Conservation (phyloP, 1,284 basidiomycete species). For the Exsudoporus floridanus region DNA sequence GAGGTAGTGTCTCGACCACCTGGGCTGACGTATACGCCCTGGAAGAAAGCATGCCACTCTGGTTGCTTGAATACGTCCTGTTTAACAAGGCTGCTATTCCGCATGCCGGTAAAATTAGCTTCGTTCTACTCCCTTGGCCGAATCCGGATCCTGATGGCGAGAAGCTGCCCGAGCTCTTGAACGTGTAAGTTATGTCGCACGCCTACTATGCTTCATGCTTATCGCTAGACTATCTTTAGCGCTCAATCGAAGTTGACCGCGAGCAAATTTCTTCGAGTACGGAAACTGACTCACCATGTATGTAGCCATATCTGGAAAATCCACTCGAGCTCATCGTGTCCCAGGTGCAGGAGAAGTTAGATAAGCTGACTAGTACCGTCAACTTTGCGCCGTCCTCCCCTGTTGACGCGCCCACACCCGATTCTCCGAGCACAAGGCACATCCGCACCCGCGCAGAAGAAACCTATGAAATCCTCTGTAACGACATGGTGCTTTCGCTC, state of each 20-base stretch:
- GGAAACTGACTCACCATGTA: slow-evolving; percentile 84
- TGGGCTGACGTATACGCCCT: slow-evolving; percentile 65
- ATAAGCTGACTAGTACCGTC: slow-evolving; percentile 45
- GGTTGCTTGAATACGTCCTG: slow-evolving; percentile 88
- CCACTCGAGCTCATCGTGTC: slow-evolving; percentile 10
- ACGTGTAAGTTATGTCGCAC: slow-evolving; percentile 31
- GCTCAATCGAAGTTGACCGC: slow-evolving; percentile 87
- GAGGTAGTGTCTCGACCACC: slow-evolving; percentile 66
- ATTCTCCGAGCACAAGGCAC: slow-evolving; percentile 21
- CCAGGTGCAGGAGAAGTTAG: slow-evolving; percentile 86
- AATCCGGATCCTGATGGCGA: slow-evolving; percentile 54
- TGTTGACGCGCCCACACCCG: slow-evolving; percentile 43
- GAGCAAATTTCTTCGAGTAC: slow-evolving; percentile 79
- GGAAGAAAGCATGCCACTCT: slow-evolving; percentile 81
- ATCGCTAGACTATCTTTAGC: slow-evolving; percentile 33
- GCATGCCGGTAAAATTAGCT: slow-evolving; percentile 74
- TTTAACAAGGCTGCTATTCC: slow-evolving; percentile 57
- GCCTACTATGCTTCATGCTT: slow-evolving; percentile 7
- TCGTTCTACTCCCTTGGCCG: slow-evolving; percentile 81
- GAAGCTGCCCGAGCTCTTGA: slow-evolving; percentile 71
- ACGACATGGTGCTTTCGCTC: slow-evolving; percentile 74
- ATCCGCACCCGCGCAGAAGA: slow-evolving; percentile 60
- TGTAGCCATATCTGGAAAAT: slow-evolving; percentile 27
- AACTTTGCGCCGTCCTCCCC: slow-evolving; percentile 30
- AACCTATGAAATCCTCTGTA: slow-evolving; percentile 85